These are phyloP conservation scores for Triadica sebifera DNA, from an alignment of 345 rosid genomes.

Conservation along the genomic window DNA sequence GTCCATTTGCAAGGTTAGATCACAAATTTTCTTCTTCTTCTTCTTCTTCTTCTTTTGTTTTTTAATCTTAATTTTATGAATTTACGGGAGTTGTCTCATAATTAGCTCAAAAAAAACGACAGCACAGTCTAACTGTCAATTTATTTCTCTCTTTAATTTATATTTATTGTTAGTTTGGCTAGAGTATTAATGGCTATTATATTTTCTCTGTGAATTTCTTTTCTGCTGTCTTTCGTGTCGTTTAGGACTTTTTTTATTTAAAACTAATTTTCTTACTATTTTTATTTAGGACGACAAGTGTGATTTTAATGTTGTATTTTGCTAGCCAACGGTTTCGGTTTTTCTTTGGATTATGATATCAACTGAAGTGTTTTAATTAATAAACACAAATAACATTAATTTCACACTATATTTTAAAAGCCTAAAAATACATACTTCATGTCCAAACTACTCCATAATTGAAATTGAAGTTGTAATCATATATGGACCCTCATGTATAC, in stretches of 20 bases:
- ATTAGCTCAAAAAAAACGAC: neutral
- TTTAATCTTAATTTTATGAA: neutral
- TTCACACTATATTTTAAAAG: neutral
- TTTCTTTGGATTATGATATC: neutral
- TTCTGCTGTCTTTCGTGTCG: neutral
- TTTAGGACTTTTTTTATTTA: neutral
- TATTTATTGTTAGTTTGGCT: constrained; percentile 29
- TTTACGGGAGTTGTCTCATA: constrained; percentile 16
- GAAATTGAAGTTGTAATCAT: neutral
- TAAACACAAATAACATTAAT: constrained; percentile 1
- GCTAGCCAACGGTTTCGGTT: neutral
- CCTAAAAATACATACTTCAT: neutral
- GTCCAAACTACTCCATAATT: constrained; percentile 14
- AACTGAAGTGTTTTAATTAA: neutral
- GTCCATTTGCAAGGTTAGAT: constrained; percentile 82
- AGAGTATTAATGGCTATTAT: constrained; percentile 20
- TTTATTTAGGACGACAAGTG: neutral
- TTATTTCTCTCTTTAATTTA: neutral
- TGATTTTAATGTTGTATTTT: neutral
- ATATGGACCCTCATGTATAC: neutral
- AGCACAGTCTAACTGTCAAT: constrained; percentile 2
- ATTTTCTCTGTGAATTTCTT: neutral
- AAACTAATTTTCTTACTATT: neutral
- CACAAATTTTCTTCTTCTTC: neutral
- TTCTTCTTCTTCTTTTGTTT: no score